Percentiles rank a stretch among this genome's conserved stretches.
phyloP scores from a whole-genome alignment of 1,284 basidiomycete genomes.

The Takashimella tepidaria region DNA sequence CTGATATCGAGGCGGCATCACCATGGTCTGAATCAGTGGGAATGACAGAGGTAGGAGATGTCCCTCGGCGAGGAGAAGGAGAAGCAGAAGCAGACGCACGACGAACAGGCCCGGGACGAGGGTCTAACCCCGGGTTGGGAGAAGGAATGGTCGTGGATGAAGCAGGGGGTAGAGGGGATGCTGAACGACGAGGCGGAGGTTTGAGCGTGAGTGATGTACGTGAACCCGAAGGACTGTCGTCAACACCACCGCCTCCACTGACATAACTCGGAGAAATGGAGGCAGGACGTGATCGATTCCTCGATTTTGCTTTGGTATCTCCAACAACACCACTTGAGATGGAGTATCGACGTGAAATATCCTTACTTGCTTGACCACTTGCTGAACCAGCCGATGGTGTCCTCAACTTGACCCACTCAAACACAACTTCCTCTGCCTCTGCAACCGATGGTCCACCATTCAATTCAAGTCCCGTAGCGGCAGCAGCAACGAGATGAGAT shows the following conservation, averaged over 20 bases:
- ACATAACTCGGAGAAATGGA: neutral
- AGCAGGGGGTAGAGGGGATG: conserved; percentile 11
- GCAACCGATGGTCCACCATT: conserved; percentile 17
- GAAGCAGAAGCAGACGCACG: conserved; percentile 18
- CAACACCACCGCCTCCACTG: neutral
- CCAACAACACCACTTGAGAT: conserved; percentile 2
- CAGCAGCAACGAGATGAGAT: conserved; percentile 38
- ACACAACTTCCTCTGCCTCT: conserved; percentile 43
- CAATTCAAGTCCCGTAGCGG: conserved; percentile 36
- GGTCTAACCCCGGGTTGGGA: conserved; percentile 11
- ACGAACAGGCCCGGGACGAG: conserved; percentile 22
- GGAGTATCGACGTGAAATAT: conserved; percentile 13
- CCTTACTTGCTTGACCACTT: conserved; percentile 9
- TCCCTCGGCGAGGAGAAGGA: conserved; percentile 4
- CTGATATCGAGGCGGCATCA: conserved; percentile 1
- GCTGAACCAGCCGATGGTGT: conserved; percentile 10
- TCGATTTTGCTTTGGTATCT: neutral
- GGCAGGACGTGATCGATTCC: neutral
- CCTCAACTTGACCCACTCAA: conserved; percentile 45
- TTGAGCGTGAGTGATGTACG: conserved; percentile 2
- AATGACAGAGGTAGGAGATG: too few relatives aligned
- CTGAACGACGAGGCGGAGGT: neutral
- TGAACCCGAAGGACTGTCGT: neutral
- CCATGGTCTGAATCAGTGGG: conserved; percentile 2
- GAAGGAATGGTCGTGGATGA: conserved; percentile 15